Conservation (phyloP, 768 basidiomycete species). For the Auricularia auricula-judae region DNA sequence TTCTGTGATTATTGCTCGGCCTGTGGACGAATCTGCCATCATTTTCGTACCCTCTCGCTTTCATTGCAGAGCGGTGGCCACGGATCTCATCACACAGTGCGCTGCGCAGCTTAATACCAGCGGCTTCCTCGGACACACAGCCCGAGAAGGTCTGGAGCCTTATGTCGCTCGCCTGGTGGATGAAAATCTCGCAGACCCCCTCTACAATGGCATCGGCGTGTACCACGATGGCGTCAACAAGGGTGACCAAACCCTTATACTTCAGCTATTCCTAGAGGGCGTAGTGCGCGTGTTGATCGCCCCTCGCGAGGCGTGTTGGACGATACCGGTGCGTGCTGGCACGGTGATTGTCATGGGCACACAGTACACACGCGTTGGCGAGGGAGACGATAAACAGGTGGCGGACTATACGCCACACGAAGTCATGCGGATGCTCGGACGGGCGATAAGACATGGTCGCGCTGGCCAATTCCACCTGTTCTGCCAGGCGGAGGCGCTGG, state of each 20-base stretch:
- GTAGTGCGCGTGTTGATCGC: constrained; percentile 71
- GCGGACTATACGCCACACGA: constrained; percentile 75
- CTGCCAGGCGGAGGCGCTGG: constrained; percentile 78
- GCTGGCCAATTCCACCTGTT: constrained; percentile 69
- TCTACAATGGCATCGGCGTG: constrained; percentile 81
- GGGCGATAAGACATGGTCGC: constrained; percentile 52
- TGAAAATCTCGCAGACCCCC: constrained; percentile 49
- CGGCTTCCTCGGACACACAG: constrained; percentile 51
- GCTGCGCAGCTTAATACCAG: constrained; percentile 62
- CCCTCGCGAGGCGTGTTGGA: constrained; percentile 80
- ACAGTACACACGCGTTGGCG: constrained; percentile 56
- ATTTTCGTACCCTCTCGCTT: constrained; percentile 81
- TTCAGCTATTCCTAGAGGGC: constrained; percentile 75
- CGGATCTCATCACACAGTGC: constrained; percentile 81
- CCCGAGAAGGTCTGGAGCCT: constrained; percentile 47
- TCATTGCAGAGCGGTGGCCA: constrained; percentile 63
- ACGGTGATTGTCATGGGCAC: constrained; percentile 87
- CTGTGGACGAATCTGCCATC: constrained; percentile 42
- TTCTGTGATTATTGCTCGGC: constrained; percentile 45
- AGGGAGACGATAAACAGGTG: constrained; percentile 49
- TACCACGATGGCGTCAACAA: constrained; percentile 65
- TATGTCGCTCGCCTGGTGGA: constrained; percentile 53
- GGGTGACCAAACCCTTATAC: constrained; percentile 56
- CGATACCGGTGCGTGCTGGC: constrained; percentile 70
- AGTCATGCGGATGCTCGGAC: constrained; percentile 84